Evolutionary conservation across 1,284 basidiomycete species (phyloP).

Genomic region (Xerocomus nothofagi): DNA sequence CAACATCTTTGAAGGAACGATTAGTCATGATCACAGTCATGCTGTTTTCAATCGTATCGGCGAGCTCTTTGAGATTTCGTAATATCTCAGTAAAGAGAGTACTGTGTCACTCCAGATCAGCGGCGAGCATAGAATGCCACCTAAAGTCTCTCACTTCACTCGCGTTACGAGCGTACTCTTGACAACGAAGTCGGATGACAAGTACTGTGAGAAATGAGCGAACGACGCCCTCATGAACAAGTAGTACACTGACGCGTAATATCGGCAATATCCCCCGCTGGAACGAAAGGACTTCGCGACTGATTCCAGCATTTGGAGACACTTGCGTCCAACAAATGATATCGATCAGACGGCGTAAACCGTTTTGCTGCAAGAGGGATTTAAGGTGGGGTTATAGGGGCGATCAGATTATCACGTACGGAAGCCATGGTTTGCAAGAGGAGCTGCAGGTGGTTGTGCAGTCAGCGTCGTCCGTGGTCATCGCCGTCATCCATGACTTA

Average conservation of each 20-base stretch:
- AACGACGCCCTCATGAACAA: not conserved
- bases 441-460: constrained; percentile 30
- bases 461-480: constrained; percentile 1
- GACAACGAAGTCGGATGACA: constrained; percentile 62
- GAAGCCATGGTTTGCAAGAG: constrained; percentile 45
- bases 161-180: constrained; percentile 56
- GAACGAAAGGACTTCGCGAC: constrained; percentile 49
- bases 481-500: constrained; percentile 23
- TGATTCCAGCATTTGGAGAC: constrained; percentile 37
- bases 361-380: constrained; percentile 44
- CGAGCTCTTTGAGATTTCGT: constrained; percentile 49
- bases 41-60: constrained; percentile 42
- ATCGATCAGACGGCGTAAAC: constrained; percentile 50
- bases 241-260: constrained; percentile 45
- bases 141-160: constrained; percentile 49
- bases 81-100: constrained; percentile 54
- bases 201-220: constrained; percentile 43
- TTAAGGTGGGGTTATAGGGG: not conserved
- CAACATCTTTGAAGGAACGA: constrained; percentile 44
- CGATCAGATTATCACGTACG: constrained; percentile 27
- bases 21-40: constrained; percentile 43
- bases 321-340: constrained; percentile 51
- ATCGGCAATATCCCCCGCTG: constrained; percentile 59
- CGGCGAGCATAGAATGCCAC: not conserved
- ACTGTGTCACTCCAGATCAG: constrained; percentile 35